A percentile compares a stretch with the other conserved stretches of the same genome.
Evolutionary conservation across 306 rosid species (phyloP).

Genomic region (Oemleria cerasiformis): DNA sequence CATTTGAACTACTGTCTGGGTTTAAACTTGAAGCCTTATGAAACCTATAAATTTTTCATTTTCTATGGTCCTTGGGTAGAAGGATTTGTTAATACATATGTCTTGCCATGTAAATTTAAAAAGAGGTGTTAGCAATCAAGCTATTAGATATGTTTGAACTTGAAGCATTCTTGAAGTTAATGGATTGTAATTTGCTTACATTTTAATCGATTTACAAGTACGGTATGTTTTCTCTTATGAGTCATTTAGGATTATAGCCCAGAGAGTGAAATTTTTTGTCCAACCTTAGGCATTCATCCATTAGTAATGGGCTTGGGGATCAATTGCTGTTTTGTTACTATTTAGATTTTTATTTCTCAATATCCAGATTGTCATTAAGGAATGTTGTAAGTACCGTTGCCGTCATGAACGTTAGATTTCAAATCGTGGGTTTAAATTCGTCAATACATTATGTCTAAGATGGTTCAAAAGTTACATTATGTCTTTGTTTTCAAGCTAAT

Average conservation of each 20-base stretch:
- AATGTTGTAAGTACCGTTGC: no score
- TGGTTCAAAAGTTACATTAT: no score
- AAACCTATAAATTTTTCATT: neutral
- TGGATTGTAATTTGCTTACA: neutral
- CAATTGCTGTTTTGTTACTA: no score
- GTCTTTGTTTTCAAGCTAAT: no score
- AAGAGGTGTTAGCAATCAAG: no score
- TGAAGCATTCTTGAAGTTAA: neutral
- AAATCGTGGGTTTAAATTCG: no score
- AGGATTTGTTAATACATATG: no score
- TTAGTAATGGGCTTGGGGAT: constrained; percentile 64
- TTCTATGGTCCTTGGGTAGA: neutral
- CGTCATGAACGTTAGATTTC: no score
- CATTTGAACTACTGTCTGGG: neutral
- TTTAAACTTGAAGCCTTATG: neutral
- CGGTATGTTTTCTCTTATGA: constrained; percentile 4
- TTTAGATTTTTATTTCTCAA: no score
- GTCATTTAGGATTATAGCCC: constrained; percentile 5
- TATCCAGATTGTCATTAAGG: no score
- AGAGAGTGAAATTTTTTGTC: constrained; percentile 17
- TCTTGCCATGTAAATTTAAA: no score
- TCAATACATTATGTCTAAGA: no score
- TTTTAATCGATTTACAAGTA: neutral
- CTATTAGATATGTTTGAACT: neutral
- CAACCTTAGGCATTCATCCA: constrained; percentile 52